Evolutionary conservation across 2,329 filamentous ascomycete species (phyloP).

Genomic region (Nothophoma quercina): DNA sequence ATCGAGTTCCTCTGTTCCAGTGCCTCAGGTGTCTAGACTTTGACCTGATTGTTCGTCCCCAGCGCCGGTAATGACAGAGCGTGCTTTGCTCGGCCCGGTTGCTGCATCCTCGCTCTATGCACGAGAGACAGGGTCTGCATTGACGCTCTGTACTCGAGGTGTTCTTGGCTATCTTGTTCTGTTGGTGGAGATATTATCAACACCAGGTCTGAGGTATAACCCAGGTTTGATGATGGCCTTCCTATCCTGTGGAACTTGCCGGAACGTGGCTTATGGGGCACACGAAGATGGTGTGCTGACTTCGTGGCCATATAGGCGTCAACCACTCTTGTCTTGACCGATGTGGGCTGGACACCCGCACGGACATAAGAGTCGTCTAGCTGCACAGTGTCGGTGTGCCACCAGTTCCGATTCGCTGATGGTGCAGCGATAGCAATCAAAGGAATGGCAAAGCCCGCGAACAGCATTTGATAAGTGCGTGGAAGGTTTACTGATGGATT

Average conservation of each 20-base stretch:
- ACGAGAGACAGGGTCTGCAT: background rate
- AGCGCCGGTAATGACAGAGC: background rate
- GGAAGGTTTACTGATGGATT: background rate
- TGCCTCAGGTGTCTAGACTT: background rate
- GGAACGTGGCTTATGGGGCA: background rate
- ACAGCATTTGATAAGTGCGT: background rate
- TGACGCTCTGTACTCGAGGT: background rate
- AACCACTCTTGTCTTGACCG: slow-evolving; percentile 4
- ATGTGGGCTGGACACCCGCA: background rate
- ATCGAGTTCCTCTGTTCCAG: slow-evolving; percentile 6
- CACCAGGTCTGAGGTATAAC: background rate
- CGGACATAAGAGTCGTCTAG: background rate
- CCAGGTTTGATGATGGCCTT: background rate
- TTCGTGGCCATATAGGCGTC: background rate
- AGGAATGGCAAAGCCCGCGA: background rate
- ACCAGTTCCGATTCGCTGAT: background rate
- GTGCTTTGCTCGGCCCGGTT: background rate
- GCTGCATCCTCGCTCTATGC: background rate
- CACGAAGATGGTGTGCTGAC: background rate
- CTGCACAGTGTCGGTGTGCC: background rate
- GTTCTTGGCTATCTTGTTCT: background rate
- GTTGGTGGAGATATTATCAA: background rate
- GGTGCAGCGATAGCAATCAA: background rate
- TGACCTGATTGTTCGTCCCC: background rate
- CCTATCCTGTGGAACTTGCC: background rate